Percentiles rank a stretch among this genome's conserved stretches.
phyloP scores from a whole-genome alignment of 495 filamentous ascomycete species.

The Glarea lozoyensis region DNA sequence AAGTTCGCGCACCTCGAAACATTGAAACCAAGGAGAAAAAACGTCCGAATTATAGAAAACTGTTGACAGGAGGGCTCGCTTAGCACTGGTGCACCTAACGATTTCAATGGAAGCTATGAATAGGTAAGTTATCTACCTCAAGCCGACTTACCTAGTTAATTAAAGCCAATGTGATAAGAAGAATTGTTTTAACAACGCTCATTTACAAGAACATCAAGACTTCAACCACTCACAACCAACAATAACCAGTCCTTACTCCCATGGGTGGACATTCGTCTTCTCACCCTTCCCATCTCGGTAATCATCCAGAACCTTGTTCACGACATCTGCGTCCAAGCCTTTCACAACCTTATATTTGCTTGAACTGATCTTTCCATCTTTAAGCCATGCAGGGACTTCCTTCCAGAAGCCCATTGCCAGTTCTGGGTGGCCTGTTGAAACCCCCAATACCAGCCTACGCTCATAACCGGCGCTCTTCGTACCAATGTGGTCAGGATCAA shows the following conservation, averaged over 20 bases:
- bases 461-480: background rate
- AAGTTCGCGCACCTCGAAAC: too few species aligned
- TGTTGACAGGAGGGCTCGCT: too few species aligned
- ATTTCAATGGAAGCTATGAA: too few species aligned
- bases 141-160: too few species aligned
- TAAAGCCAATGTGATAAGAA: too few species aligned
- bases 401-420: slow-evolving; percentile 2
- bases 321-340: slow-evolving; percentile 2
- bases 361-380: slow-evolving; percentile 4
- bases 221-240: too few species aligned
- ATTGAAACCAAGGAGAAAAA: too few species aligned
- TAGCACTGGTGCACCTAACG: too few species aligned
- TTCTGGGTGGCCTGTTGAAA: background rate
- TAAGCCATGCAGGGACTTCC: slow-evolving; percentile 3
- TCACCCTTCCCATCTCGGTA: slow-evolving; percentile 2
- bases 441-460: slow-evolving; percentile 3
- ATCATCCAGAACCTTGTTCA: slow-evolving; percentile 7
- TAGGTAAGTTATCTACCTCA: too few species aligned
- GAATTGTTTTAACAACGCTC: too few species aligned
- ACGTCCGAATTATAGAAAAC: too few species aligned
- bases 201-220: too few species aligned
- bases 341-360: slow-evolving; percentile 5
- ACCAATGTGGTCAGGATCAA: slow-evolving; percentile 4
- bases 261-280: slow-evolving; percentile 2
- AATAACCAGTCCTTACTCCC: slow-evolving; percentile 2